Evolutionary conservation across 1,284 basidiomycete species (phyloP), one percentile per base, ranked within the genome.

Genomic region (Tetrapyrgos nigripes): DNA sequence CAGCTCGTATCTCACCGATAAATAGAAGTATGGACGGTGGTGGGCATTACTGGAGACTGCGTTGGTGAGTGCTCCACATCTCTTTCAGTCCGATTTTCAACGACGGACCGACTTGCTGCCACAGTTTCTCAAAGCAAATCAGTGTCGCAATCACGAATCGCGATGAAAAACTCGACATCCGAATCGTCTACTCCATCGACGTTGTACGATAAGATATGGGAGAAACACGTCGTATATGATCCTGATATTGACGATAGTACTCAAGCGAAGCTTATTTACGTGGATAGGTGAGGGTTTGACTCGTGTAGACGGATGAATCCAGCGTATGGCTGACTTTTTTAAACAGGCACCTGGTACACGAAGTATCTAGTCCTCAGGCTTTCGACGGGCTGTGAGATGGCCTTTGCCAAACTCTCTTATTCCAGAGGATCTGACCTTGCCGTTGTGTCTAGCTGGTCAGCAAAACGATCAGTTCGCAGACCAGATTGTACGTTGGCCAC

Each of bases 401-500:
- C 3, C 48, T 43, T 60, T 37, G n/a, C 4, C 27, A 14, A 28
- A 6, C 53, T 47, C 21, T 46, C 21, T 51, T 45, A 31, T 50
- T 31, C 33, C 23, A 29, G 29, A 14, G 24, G 9, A 23, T 27
- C 4, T 28, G 5, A 29, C 27, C 61, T 55, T 64, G 23, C 19
- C n/a, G 64, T 45, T 68, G 17, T 57, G 28, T 53, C 26, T 47
- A 93, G 91, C 63, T 86, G 93, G 63, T 90, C 84, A 66, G 93
- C 96, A 50, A 85, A 84, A 40, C 86, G 95, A 58, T 82, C 84
- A 43, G 95, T 97, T 53, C 48, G 48, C 10, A 13, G 48, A 60
- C 89, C 94, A 43, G 95, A 98, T 75, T 97, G 94, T 74, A 97
- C 96, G 52, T 83, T 98, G 45, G 95, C 93, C 14, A 98, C 96